These are phyloP conservation scores for Ustilago curta DNA, from an alignment of 1,284 basidiomycete genomes.

Conservation along the genomic window DNA sequence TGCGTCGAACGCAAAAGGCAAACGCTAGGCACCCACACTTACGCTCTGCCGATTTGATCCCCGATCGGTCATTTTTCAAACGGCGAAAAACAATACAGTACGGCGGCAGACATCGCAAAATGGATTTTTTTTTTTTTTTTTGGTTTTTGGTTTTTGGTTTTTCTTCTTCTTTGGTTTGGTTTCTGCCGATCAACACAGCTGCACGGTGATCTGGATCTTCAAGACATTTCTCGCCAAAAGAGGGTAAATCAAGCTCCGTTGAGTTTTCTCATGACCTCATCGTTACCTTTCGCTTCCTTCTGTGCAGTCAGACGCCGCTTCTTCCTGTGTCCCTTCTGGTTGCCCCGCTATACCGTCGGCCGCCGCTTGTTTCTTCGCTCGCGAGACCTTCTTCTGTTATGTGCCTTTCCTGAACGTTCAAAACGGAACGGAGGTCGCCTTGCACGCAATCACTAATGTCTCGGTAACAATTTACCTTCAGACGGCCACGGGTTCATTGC, in stretches of 20 bases:
- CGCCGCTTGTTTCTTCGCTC: too few relatives aligned
- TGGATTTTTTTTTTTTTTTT: too few relatives aligned
- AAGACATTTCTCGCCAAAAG: constrained; percentile 1
- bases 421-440: constrained; percentile 3
- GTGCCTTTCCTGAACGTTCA: neutral
- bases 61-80: neutral
- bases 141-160: too few relatives aligned
- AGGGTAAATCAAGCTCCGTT: constrained; percentile 6
- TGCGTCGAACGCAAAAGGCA: neutral
- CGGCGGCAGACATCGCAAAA: too few relatives aligned
- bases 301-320: constrained; percentile 1
- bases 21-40: neutral
- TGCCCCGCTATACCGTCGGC: neutral
- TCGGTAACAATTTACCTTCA: neutral
- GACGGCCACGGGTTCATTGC: neutral
- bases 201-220: constrained; percentile 4
- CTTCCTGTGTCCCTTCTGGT: neutral
- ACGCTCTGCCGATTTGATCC: neutral
- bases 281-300: neutral
- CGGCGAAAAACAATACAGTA: constrained; percentile 1
- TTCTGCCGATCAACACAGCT: constrained; percentile 1
- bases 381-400: too few relatives aligned
- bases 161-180: neutral
- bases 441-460: neutral
- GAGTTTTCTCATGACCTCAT: constrained; percentile 2